Base-by-base conservation (phyloP, 805 yeast genomes). In the Candida dendrica region DNA sequence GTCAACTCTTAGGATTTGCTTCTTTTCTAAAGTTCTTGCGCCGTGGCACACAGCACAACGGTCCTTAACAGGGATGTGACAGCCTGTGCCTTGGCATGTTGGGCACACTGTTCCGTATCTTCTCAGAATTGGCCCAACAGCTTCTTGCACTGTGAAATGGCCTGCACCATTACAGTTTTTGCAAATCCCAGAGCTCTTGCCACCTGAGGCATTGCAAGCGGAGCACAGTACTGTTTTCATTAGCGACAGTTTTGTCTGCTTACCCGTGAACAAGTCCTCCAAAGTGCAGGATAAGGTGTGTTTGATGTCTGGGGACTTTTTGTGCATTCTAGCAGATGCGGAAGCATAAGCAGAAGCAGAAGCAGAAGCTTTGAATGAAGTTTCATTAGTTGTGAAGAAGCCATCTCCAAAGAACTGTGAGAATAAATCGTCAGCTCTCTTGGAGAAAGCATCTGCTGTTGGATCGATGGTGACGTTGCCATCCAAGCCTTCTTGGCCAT, bases 211-310 rank as follows among this genome's bases (percentile, higher is more conserved):
- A 11, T 63, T 46, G 52, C 90, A 82, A 1, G 45, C 44, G 1
- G 52, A 42, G 55, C 89, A 82, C 32, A 65, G 54, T 3, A 73
- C 60, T 32, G 68, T 70, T 50, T 73, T 74, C 3, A 75, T 72
- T 11, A 82, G 61, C 38, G 74, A 75, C 20, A 82, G 64, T 58
- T 75, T 80, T 27, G 75, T 59, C 1, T 61, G 61, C 50, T 77
- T 79, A 2, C 90, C 89, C 31, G 54, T 61, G 51, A 75, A 80
- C 45, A 81, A 63, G 41, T 82, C 87, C 6, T 64, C 69, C 38
- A 82, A 58, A 0, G 77, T 55, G 35, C 81, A 76, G 22, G 64
- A 62, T 38, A 79, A 64, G 7, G 69, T 66, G 54, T 82, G 86
- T 43, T 63, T 68, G 40, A 82, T 81, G 47, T 79, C 76, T 17